Evolutionary conservation across 495 filamentous ascomycete genomes (phyloP).

Genomic region (Aspergillus sclerotioniger): DNA sequence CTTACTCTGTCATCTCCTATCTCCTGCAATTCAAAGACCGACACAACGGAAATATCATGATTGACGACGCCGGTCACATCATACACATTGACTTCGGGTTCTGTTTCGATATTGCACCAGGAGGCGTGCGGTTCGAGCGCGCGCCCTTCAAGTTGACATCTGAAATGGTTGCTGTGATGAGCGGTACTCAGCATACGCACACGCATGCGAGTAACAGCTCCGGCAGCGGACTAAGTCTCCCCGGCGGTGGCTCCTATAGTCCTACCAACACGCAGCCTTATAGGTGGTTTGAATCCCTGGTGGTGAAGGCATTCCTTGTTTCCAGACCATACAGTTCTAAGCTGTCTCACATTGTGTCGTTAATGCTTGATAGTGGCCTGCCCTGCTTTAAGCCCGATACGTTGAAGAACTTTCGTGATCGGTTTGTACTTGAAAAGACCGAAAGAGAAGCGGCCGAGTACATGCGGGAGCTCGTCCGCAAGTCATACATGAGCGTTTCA

Average conservation of each 20-base stretch:
- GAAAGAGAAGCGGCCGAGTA: conserved; percentile 95
- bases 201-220: conserved; percentile 27
- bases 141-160: conserved; percentile 97
- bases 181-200: conserved; percentile 59
- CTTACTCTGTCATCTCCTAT: conserved; percentile 98
- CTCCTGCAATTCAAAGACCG: conserved; percentile 98
- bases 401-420: conserved; percentile 84
- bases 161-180: conserved; percentile 99
- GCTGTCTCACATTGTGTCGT: conserved; percentile 79
- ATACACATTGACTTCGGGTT: conserved; percentile 99
- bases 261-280: conserved; percentile 79
- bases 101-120: conserved; percentile 98
- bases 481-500: conserved; percentile 81
- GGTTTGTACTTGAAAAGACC: conserved; percentile 89
- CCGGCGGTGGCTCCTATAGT: conserved; percentile 36
- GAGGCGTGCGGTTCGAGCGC: conserved; percentile 93
- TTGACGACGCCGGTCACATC: conserved; percentile 94
- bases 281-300: conserved; percentile 94
- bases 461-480: conserved; percentile 82
- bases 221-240: conserved; percentile 27
- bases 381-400: conserved; percentile 99
- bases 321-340: conserved; percentile 83
- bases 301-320: conserved; percentile 92
- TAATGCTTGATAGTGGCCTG: conserved; percentile 95
- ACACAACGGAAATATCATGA: conserved; percentile 99